Conservation (phyloP, 2,329 filamentous ascomycete genomes). For the Aureobasidium zeae region DNA sequence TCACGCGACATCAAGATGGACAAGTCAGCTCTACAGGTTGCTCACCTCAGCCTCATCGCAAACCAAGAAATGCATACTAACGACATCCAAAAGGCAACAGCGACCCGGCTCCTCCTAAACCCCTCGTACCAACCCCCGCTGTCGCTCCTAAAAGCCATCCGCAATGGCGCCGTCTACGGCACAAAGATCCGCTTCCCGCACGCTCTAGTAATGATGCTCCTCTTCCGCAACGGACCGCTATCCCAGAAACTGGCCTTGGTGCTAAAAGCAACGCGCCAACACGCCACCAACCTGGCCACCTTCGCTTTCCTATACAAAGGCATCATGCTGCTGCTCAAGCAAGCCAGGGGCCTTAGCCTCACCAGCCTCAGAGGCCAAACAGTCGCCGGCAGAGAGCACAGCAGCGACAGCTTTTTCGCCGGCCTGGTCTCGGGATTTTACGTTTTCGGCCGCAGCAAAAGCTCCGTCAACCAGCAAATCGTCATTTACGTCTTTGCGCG, state of each 20-base stretch:
- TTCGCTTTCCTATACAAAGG: slow-evolving; percentile 90
- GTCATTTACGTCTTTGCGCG: slow-evolving; percentile 96
- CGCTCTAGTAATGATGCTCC: slow-evolving; percentile 93
- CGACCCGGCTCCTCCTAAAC: slow-evolving; percentile 71
- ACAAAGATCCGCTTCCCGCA: slow-evolving; percentile 97
- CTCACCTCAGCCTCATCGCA: too few relatives aligned
- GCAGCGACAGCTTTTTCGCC: slow-evolving; percentile 75
- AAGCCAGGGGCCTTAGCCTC: too few relatives aligned
- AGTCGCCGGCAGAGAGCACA: slow-evolving; percentile 50
- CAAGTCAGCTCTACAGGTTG: slow-evolving; percentile 7
- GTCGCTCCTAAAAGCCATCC: slow-evolving; percentile 79
- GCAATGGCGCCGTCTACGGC: slow-evolving; percentile 95
- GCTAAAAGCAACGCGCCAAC: slow-evolving; percentile 75
- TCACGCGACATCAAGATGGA: slow-evolving; percentile 14
- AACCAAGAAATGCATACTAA: background rate
- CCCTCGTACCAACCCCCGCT: slow-evolving; percentile 78
- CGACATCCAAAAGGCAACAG: slow-evolving; percentile 43
- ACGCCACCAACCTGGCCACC: slow-evolving; percentile 82
- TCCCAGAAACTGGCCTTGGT: slow-evolving; percentile 70
- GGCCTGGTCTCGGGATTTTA: slow-evolving; percentile 85
- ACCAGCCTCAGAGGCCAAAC: too few relatives aligned
- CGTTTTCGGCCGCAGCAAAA: slow-evolving; percentile 75
- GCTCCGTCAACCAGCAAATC: slow-evolving; percentile 88
- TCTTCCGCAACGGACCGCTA: slow-evolving; percentile 80
- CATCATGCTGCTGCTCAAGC: slow-evolving; percentile 63